Evolutionary conservation across 257 asterid genomes (phyloP), one percentile per base, ranked within the genome.

Genomic region (Nicotiana obtusifolia): DNA sequence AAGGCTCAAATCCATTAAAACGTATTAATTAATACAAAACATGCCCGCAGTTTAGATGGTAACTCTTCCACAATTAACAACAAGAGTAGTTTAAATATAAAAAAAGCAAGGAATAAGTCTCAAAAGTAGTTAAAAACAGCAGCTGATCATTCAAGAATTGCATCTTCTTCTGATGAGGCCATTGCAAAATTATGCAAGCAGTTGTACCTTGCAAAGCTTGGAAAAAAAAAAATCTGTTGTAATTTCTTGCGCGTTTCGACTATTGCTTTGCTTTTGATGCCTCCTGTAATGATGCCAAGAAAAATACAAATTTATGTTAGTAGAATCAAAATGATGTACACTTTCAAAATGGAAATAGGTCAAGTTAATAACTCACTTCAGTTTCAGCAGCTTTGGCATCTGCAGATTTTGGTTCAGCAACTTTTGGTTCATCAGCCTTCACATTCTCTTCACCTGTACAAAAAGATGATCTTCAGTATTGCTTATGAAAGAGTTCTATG

Each of bases 361-460:
- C 15, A 22, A 65, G 20, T 49, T 20, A 73, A 31, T 10, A 59
- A 77, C 83, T 86, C 73, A 89, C 98, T 91, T 88, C 90, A 60
- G 94, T 77, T 82, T 94, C 91, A 8, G 89, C 87, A 76, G 60
- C 75, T 82, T 85, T 85, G 65, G 86, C 11, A 17, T 73, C 77
- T 22, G 79, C 88, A 64, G 76, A 85, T 83, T 85, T 86, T 83
- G 80, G 81, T 47, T 82, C 49, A 41, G 19, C 54, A 8, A 14
- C 89, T 84, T 87, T 87, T 26, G 88, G 17, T 84, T 91, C 97
- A 80, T 92, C 95, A 33, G 85, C 82, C 82, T 94, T 94, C 47
- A 89, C 20, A 83, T 83, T 87, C 82, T 92, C 97, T 84, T 94
- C 98, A 76, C 97, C 98, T 91, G 89, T 73, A 83, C 20, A 10